Base-by-base conservation (phyloP, 805 yeast genomes). In the Blastobotrys parvus region DNA sequence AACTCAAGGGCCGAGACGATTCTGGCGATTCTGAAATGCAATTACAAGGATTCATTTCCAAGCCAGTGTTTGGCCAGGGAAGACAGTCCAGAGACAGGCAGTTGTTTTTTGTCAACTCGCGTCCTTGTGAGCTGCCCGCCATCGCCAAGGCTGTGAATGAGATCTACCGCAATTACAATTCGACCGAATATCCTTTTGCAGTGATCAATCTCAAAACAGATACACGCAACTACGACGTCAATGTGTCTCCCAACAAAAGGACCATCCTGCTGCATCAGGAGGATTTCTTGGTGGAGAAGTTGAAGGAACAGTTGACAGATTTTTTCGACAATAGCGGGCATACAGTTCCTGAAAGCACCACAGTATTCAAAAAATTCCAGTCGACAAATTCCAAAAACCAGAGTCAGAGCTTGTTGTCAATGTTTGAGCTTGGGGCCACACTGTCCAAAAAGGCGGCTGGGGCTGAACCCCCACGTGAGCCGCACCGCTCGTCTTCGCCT, bases 211-310 rank as follows among this genome's bases (percentile, higher is more conserved):
- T 92, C 17, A 54, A 56, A 11, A 57, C 86, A 4, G 70, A 73
- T 33, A 68, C 82, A 0, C 17, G 39, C 7, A 38, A 40, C 16
- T 59, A 60, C n/a, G 98, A 92, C 62, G 70, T 92, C 16, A 92
- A 92, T 60, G 83, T 92, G 1, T 80, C 95, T 0, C 97, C 98
- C 0, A 97, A 92, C 59, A 92, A 92, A 58, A 68, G 90, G 41
- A 74, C 78, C 2, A 69, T 89, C 1, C 57, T 84, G 53, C 57
- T 88, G 1, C 87, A 80, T 45, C 69, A 78, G 47, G 97, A 89
- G 59, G 58, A 61, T 3, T 58, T 64, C n/a, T 57, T 89, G 1
- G 51, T 82, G 3, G 82, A 79, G 27, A 62, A 63, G 1, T 49
- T 90, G 3, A 67, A 76, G 18, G 41, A 38, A 20, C 35, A 38